These are phyloP conservation scores for Laburnicola sp. DNA, from an alignment of 2,329 filamentous ascomycete genomes.

Conservation along the genomic window DNA sequence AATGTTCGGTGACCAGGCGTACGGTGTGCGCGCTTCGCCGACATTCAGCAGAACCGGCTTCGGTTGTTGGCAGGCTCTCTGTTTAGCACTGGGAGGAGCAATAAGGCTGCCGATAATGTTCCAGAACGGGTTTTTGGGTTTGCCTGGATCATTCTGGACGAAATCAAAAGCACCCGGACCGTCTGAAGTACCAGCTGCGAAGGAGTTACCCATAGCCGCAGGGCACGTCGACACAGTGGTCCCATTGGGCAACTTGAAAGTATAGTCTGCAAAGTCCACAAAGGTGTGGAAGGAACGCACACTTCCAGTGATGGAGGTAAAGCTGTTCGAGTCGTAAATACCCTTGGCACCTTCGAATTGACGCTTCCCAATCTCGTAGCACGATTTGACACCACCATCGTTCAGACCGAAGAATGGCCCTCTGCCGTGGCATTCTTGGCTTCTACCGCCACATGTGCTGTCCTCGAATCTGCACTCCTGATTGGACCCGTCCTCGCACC, in stretches of 20 bases:
- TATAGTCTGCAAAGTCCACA: constrained; percentile 76
- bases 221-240: constrained; percentile 74
- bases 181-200: constrained; percentile 90
- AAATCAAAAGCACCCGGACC: constrained; percentile 92
- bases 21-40: constrained; percentile 75
- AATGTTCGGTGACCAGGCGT: constrained; percentile 87
- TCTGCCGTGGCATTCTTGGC: constrained; percentile 71
- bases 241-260: constrained; percentile 74
- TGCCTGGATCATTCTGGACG: constrained; percentile 77
- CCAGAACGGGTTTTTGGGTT: constrained; percentile 82
- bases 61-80: constrained; percentile 73
- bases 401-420: constrained; percentile 69
- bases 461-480: constrained; percentile 74
- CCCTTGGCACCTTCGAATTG: constrained; percentile 65
- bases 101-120: constrained; percentile 71
- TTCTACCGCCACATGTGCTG: constrained; percentile 78
- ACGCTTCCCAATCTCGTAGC: constrained; percentile 74
- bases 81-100: constrained; percentile 69
- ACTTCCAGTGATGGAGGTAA: constrained; percentile 61
- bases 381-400: constrained; percentile 68
- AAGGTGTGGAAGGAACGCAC: constrained; percentile 85
- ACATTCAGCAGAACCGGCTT: constrained; percentile 90
- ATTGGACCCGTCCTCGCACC: constrained; percentile 78
- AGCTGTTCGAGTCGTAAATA: constrained; percentile 58
- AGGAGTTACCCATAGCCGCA: constrained; percentile 86